These are phyloP conservation scores for Flaveria sonorensis DNA, from an alignment of 129 eudicot species.

Conservation along the genomic window DNA sequence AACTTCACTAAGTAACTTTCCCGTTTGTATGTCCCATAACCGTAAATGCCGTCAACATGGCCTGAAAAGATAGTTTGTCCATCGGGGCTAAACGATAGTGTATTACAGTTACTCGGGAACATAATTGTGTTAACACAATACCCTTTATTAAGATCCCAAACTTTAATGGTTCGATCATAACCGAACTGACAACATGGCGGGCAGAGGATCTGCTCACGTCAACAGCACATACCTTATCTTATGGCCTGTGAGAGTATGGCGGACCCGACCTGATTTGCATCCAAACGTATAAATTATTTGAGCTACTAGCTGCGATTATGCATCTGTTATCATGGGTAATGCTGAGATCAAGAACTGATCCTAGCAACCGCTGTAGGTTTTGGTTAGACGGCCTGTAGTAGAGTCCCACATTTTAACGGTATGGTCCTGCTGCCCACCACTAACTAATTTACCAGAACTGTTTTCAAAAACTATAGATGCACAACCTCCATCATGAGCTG, in stretches of 20 bases:
- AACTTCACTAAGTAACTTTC: slow-evolving; percentile 74
- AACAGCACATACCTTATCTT: slow-evolving; percentile 91
- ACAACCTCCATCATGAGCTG: slow-evolving; percentile 92
- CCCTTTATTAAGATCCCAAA: slow-evolving; percentile 93
- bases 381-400: slow-evolving; percentile 55
- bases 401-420: slow-evolving; percentile 88
- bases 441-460: slow-evolving; percentile 62
- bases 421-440: slow-evolving; percentile 91
- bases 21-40: slow-evolving; percentile 81
- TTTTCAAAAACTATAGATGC: slow-evolving; percentile 72
- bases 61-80: slow-evolving; percentile 92
- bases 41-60: slow-evolving; percentile 82
- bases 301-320: slow-evolving; percentile 80
- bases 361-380: slow-evolving; percentile 70
- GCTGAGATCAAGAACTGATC: slow-evolving; percentile 85
- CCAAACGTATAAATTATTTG: slow-evolving; percentile 80
- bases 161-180: slow-evolving; percentile 87
- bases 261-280: slow-evolving; percentile 69
- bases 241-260: slow-evolving; percentile 93
- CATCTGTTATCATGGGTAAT: slow-evolving; percentile 69
- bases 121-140: slow-evolving; percentile 76
- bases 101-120: slow-evolving; percentile 81
- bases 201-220: slow-evolving; percentile 73
- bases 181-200: slow-evolving; percentile 78
- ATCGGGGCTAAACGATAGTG: slow-evolving; percentile 73